Percentiles rank a stretch among this genome's conserved stretches.
These are phyloP conservation scores for Eucalyptus pauciflora DNA, from an alignment of 345 rosid genomes.

Conservation along the genomic window DNA sequence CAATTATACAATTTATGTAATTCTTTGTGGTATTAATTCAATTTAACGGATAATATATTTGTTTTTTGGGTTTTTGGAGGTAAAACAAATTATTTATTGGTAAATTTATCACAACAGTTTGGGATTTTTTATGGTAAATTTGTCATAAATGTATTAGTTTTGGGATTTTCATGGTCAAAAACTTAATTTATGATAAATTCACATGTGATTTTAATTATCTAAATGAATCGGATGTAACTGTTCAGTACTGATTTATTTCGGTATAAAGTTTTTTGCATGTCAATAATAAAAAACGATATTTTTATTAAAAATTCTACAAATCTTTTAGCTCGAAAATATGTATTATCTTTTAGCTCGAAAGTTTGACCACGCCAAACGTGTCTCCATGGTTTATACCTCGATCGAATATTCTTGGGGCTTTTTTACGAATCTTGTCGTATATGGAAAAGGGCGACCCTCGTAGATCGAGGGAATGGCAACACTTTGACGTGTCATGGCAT, in stretches of 20 bases:
- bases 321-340: background rate
- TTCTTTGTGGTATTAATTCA: too few relatives aligned
- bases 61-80: too few relatives aligned
- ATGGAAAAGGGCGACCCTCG: background rate
- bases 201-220: background rate
- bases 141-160: too few relatives aligned
- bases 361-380: rapidly evolving
- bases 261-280: background rate
- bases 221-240: background rate
- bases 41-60: too few relatives aligned
- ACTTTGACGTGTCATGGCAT: background rate
- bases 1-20: too few relatives aligned
- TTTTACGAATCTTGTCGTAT: background rate
- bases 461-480: background rate
- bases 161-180: too few relatives aligned
- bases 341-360: background rate
- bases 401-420: background rate
- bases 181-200: too few relatives aligned
- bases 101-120: too few relatives aligned
- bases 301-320: background rate
- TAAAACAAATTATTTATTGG: too few relatives aligned
- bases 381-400: background rate
- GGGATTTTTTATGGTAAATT: too few relatives aligned
- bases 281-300: background rate
- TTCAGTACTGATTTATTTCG: rapidly evolving